phyloP scores from a whole-genome alignment of 179 eudicot species.

The Monotropa hypopitys region DNA sequence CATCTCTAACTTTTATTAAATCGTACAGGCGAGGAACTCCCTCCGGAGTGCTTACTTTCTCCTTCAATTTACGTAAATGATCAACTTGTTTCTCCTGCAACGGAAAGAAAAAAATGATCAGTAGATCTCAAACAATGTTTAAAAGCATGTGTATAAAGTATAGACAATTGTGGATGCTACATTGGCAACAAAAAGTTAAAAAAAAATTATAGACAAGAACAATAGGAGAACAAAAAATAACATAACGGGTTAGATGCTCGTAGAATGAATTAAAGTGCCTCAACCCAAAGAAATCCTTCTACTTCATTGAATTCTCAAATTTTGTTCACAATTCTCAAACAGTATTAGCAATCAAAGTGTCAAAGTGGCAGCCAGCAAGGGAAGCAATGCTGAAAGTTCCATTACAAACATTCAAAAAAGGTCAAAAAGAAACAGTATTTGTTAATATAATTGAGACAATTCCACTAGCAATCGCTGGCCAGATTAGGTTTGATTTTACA shows the following conservation, averaged over 20 bases:
- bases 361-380: not conserved
- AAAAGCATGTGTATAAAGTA: not conserved
- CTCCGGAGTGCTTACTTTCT: slow-evolving; percentile 67
- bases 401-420: not conserved
- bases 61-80: slow-evolving; percentile 45
- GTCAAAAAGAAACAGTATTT: not conserved
- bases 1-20: slow-evolving; percentile 68
- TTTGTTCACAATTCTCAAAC: not conserved
- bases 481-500: not conserved
- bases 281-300: not conserved
- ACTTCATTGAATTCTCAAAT: not conserved
- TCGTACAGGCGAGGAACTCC: slow-evolving; percentile 91
- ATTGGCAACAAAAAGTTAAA: not conserved
- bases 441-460: no score
- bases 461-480: not conserved
- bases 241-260: not conserved
- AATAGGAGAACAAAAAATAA: not conserved
- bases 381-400: not conserved
- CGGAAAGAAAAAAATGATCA: not conserved
- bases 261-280: not conserved
- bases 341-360: not conserved
- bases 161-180: not conserved
- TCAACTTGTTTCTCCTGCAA: slow-evolving; percentile 84
- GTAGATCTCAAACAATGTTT: not conserved
- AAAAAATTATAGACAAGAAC: not conserved